phyloP scores from a whole-genome alignment of 352 stramenopile genomes.

The Globisporangium recalcitrans region DNA sequence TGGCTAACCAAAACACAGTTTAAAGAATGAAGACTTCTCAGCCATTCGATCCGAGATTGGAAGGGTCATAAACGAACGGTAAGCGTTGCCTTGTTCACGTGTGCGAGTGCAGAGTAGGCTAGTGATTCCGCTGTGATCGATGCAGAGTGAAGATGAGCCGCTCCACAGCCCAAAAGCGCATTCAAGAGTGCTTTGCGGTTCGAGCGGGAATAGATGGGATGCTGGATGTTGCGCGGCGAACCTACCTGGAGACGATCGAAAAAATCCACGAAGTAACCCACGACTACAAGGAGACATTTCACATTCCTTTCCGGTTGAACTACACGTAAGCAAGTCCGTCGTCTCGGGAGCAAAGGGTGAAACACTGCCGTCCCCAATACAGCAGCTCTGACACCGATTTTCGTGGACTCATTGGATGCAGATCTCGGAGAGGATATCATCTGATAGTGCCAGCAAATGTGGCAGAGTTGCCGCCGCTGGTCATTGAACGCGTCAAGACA shows the following conservation, averaged over 20 bases:
- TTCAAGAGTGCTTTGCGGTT: conserved; percentile 83
- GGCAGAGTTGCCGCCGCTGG: conserved; percentile 43
- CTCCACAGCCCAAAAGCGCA: conserved; percentile 72
- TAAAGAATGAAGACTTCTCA: conserved; percentile 48
- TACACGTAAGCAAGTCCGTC: conserved; percentile 52
- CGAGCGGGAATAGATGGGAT: conserved; percentile 78
- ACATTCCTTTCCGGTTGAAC: conserved; percentile 59
- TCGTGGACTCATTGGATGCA: conserved; percentile 20
- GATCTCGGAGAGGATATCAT: conserved; percentile 63
- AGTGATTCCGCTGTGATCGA: neutral
- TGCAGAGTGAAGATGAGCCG: conserved; percentile 56
- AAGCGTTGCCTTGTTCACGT: neutral
- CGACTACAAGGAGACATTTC: conserved; percentile 65
- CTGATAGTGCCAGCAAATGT: conserved; percentile 51
- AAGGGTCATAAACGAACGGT: conserved; percentile 75
- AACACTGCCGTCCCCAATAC: neutral
- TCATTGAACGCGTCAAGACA: conserved; percentile 62
- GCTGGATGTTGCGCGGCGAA: conserved; percentile 76
- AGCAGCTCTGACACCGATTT: too few species aligned
- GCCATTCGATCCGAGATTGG: conserved; percentile 59
- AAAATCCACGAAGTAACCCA: conserved; percentile 76
- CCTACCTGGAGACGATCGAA: conserved; percentile 80
- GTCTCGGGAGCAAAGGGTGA: neutral
- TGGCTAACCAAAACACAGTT: conserved; percentile 21
- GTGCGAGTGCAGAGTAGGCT: too few species aligned